Evolutionary conservation across 2,329 filamentous ascomycete species (phyloP).

Genomic region (Aspergillus ustus): DNA sequence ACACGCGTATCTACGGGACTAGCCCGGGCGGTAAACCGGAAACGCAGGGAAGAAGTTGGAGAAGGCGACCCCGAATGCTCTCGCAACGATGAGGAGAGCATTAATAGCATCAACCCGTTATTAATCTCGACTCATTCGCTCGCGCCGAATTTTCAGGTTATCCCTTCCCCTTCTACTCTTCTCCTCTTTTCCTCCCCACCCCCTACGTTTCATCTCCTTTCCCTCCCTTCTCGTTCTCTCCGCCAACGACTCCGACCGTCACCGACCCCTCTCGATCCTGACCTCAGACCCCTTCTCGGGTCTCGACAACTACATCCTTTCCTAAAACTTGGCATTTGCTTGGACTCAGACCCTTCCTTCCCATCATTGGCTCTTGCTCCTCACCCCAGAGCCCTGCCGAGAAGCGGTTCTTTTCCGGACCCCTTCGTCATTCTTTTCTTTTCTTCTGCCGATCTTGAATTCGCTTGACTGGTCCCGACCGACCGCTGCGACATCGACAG

Average conservation of each 20-base stretch:
- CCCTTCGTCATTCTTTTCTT: slow-evolving; percentile 4
- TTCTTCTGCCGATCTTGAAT: slow-evolving; percentile 9
- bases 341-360: slow-evolving; percentile 21
- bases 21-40: background rate
- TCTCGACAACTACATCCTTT: background rate
- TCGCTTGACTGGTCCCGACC: background rate
- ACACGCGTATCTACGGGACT: background rate
- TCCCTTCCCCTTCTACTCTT: background rate
- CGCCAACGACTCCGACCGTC: background rate
- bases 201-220: background rate
- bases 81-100: background rate
- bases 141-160: slow-evolving; percentile 2
- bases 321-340: slow-evolving; percentile 31
- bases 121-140: slow-evolving; percentile 3
- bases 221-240: slow-evolving; percentile 10
- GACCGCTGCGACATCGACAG: background rate
- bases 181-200: background rate
- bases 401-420: slow-evolving; percentile 5
- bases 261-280: slow-evolving; percentile 9
- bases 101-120: slow-evolving; percentile 1
- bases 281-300: no score
- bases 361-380: slow-evolving; percentile 22
- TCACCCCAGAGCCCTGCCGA: slow-evolving; percentile 10
- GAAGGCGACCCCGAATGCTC: background rate
- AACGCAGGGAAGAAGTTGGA: background rate